Evolutionary conservation across 257 asterid genomes (phyloP).

Genomic region (Nicotiana tabacum): DNA sequence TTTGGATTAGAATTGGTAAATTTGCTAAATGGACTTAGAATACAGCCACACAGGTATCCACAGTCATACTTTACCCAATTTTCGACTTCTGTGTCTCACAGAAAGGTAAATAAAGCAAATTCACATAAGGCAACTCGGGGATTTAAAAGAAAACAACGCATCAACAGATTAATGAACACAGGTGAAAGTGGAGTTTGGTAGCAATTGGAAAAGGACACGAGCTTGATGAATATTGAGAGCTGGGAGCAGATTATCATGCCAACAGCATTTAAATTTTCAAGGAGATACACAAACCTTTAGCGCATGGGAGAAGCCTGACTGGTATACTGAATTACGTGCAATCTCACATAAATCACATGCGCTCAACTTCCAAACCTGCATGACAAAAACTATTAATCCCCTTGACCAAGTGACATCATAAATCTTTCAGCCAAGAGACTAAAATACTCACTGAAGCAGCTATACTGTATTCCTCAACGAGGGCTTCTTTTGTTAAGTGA

Average conservation of each 20-base stretch:
- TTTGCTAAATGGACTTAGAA: background rate
- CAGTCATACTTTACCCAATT: background rate
- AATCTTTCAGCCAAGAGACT: background rate
- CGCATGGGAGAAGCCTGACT: conserved; percentile 92
- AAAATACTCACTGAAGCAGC: conserved; percentile 84
- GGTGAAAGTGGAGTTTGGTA: background rate
- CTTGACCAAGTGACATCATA: background rate
- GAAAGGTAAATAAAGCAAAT: background rate
- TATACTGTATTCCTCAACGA: conserved; percentile 96
- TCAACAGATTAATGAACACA: background rate
- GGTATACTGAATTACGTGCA: conserved; percentile 94
- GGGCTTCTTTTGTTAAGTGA: conserved; percentile 95
- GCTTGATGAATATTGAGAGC: background rate
- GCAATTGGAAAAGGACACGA: background rate
- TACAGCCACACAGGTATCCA: background rate
- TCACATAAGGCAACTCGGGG: background rate
- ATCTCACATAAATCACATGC: conserved; percentile 95
- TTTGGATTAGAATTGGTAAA: background rate
- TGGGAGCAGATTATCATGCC: background rate
- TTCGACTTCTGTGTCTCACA: background rate
- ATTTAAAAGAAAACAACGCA: background rate
- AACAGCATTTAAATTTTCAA: background rate
- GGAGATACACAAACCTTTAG: conserved; percentile 50
- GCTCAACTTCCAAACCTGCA: conserved; percentile 93
- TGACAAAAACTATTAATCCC: background rate